Evolutionary conservation across 1,139 yeast genomes (phyloP).

Genomic region (Kodamaea sp.): DNA sequence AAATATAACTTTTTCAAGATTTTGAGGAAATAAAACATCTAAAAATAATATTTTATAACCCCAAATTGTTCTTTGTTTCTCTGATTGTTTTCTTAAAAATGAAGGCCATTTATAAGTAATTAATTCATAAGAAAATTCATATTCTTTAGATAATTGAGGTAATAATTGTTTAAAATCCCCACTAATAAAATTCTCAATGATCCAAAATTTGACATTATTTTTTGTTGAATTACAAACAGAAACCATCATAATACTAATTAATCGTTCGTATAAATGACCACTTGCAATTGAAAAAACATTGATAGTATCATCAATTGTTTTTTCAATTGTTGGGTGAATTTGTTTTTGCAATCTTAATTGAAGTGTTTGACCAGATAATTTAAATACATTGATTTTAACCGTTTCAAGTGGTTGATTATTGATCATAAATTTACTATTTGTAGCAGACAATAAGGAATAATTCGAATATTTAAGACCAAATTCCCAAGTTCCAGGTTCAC

Average conservation of each 20-base stretch:
- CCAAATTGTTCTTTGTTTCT: conserved; percentile 78
- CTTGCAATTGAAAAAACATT: conserved; percentile 83
- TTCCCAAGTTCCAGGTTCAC: conserved; percentile 65
- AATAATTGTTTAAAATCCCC: conserved; percentile 59
- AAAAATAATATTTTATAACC: conserved; percentile 82
- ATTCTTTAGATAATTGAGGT: conserved; percentile 57
- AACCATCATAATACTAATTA: conserved; percentile 71
- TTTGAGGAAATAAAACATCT: conserved; percentile 83
- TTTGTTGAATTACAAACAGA: conserved; percentile 65
- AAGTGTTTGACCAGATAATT: conserved; percentile 44
- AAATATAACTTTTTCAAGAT: conserved; percentile 69
- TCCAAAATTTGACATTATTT: conserved; percentile 77
- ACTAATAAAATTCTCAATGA: conserved; percentile 75
- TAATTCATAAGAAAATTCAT: conserved; percentile 64
- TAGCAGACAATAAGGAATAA: conserved; percentile 41
- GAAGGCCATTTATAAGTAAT: conserved; percentile 88
- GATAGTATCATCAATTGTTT: conserved; percentile 49
- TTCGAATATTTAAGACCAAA: conserved; percentile 44
- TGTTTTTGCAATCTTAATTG: conserved; percentile 6
- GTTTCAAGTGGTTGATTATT: conserved; percentile 19
- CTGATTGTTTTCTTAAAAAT: conserved; percentile 78
- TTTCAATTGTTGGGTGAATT: neutral
- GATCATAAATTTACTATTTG: conserved; percentile 24
- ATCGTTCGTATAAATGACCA: conserved; percentile 72
- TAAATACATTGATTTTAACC: conserved; percentile 29